Evolutionary conservation across 148 eudicot genomes (phyloP).

Genomic region (Cornus suecica): DNA sequence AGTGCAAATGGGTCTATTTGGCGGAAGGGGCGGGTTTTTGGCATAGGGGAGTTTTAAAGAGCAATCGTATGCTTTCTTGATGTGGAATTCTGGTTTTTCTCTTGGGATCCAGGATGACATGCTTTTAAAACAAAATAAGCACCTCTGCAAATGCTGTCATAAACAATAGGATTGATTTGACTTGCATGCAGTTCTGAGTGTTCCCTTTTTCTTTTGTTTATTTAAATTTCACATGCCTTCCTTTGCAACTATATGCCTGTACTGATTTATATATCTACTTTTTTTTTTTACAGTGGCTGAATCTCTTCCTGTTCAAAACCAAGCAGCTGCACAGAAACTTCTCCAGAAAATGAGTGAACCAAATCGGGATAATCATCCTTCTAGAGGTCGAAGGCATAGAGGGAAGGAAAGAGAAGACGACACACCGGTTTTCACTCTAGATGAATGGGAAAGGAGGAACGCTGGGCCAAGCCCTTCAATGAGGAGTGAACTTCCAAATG

Average conservation of each 20-base stretch:
- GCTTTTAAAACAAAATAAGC: neutral
- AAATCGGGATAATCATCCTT: constrained; percentile 31
- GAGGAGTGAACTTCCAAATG: constrained; percentile 30
- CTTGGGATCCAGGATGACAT: neutral
- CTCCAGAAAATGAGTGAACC: constrained; percentile 73
- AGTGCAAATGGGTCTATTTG: too few species aligned
- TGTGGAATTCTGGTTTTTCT: too few species aligned
- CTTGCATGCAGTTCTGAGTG: too few species aligned
- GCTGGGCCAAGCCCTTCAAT: constrained; percentile 33
- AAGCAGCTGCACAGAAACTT: constrained; percentile 90
- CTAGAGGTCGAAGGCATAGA: constrained; percentile 52
- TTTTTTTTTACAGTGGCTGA: constrained; percentile 50
- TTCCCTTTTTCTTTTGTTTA: neutral
- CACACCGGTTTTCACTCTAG: constrained; percentile 62
- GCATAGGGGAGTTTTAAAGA: too few species aligned
- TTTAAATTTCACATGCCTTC: neutral
- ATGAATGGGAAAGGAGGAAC: constrained; percentile 88
- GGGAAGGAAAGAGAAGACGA: constrained; percentile 61
- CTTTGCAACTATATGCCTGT: neutral
- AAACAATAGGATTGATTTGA: too few species aligned
- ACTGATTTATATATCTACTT: constrained; percentile 8
- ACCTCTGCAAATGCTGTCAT: neutral
- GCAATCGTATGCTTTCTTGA: too few species aligned
- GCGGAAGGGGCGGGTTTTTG: too few species aligned
- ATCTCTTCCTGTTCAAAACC: constrained; percentile 74